These are phyloP conservation scores for Colletotrichum euphorbiae DNA, from an alignment of 2,329 filamentous ascomycete genomes.

Conservation along the genomic window DNA sequence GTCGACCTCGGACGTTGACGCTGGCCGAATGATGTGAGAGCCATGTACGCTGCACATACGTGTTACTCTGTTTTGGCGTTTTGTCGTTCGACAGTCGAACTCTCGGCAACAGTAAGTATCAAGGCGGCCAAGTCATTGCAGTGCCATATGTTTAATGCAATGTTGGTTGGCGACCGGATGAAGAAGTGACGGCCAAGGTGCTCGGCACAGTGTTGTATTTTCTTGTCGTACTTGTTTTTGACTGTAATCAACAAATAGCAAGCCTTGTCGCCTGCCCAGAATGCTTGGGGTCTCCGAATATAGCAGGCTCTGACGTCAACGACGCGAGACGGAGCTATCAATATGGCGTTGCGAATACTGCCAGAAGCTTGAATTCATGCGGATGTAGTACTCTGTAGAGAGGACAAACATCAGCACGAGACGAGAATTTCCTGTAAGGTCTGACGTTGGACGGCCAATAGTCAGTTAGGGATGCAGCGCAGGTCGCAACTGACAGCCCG, in stretches of 20 bases:
- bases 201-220: constrained; percentile 12
- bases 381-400: no score
- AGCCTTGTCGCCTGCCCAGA: background rate
- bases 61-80: background rate
- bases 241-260: background rate
- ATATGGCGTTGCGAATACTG: background rate
- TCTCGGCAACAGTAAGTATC: background rate
- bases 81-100: background rate
- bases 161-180: constrained; percentile 1
- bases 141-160: background rate
- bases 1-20: background rate
- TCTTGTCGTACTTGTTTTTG: constrained; percentile 1
- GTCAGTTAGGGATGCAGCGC: background rate
- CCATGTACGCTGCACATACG: background rate
- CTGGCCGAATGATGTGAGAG: background rate
- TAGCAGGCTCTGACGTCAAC: constrained; percentile 20
- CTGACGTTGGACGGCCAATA: constrained; percentile 9
- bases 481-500: background rate
- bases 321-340: background rate
- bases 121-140: background rate
- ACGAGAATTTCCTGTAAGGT: constrained; percentile 15
- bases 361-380: no score
- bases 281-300: constrained; percentile 5
- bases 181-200: constrained; percentile 22
- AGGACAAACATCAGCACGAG: background rate